phyloP scores from a whole-genome alignment of 1,139 yeast genomes.

The Magnusiomyces fungicola region DNA sequence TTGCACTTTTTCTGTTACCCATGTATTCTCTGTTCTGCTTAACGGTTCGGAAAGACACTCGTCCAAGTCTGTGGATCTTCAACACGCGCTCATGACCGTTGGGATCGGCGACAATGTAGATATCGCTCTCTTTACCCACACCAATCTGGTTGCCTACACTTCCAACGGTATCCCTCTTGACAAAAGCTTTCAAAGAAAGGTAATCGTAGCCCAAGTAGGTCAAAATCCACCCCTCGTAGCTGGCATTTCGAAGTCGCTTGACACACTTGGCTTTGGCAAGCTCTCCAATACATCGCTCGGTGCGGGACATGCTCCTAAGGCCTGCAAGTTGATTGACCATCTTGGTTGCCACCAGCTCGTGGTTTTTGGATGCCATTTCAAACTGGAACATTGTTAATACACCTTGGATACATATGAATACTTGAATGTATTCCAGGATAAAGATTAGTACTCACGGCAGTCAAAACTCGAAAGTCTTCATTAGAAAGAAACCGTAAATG shows the following conservation, averaged over 20 bases:
- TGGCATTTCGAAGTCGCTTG: conserved; percentile 66
- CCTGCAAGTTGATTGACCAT: conserved; percentile 78
- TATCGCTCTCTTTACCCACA: conserved; percentile 96
- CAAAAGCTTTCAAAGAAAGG: conserved; percentile 75
- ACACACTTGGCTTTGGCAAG: conserved; percentile 80
- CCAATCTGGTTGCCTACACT: conserved; percentile 88
- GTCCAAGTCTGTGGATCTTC: conserved; percentile 87
- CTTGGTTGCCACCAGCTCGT: conserved; percentile 88
- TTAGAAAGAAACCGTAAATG: conserved; percentile 89
- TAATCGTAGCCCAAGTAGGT: conserved; percentile 89
- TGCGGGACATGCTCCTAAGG: conserved; percentile 65
- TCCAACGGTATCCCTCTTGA: conserved; percentile 60
- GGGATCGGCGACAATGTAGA: conserved; percentile 73
- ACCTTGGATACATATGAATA: too few relatives aligned
- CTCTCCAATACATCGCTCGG: conserved; percentile 72
- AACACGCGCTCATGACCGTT: conserved; percentile 56
- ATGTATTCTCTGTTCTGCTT: conserved; percentile 91
- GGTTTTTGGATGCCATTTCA: conserved; percentile 86
- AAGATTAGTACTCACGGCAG: conserved; percentile 42
- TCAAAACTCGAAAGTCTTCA: conserved; percentile 84
- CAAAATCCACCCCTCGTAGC: conserved; percentile 83
- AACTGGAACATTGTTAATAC: conserved; percentile 18
- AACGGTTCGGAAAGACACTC: conserved; percentile 87
- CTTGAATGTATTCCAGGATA: too few relatives aligned
- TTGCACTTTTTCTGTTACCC: conserved; percentile 55